Base-by-base conservation (phyloP, 2,329 filamentous ascomycete species). In the Arthroderma sp. region DNA sequence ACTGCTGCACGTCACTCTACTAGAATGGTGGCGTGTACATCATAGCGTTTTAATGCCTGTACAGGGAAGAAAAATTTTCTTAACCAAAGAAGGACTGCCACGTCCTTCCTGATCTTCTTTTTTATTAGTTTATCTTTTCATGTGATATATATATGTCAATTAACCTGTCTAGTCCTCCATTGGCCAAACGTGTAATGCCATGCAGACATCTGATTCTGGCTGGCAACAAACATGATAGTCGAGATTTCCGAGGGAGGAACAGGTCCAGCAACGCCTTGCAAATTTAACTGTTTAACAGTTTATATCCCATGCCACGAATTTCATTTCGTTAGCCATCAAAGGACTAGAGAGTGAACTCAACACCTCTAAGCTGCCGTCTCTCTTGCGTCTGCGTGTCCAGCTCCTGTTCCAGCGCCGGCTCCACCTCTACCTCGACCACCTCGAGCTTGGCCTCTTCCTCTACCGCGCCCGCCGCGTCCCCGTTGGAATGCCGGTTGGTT, bases 401-500 rank as follows among this genome's bases (percentile, higher is more conserved):
- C 47, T 51, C 47, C 25, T 15, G 28, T 7, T 7, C 28, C 28
- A 13, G 38, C 38, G 35, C 13, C 25, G 23, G 13, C 47, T 33
- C 47, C 25, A 13, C 56, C 59, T 55, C 58, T 44, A 39, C 57
- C 61, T 25, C 59, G 47, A 33, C 21, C 47, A 33, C 37, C 25
- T 31, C 33, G 41, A 21, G 41, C 31, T 7, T 28, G 33, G 35
- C 59, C 60, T 58, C 61, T 58, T 31, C 60, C 60, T 28, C 58
- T 59, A 2, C 59, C 60, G 15, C 61, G 57, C 17, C 15, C 25
- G 43, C 58, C 58, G 57, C 60, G 56, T 13, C 62, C 62, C 41
- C 67, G 61, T 21, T 63, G 56, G 2, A 33, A 37, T 44, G 67
- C 63, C 39, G 65, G 60, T 19, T 67, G 63, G 21, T 70, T 68